Base-by-base conservation (phyloP, 2,329 filamentous ascomycete species). In the Chaetoscypha palmicola region DNA sequence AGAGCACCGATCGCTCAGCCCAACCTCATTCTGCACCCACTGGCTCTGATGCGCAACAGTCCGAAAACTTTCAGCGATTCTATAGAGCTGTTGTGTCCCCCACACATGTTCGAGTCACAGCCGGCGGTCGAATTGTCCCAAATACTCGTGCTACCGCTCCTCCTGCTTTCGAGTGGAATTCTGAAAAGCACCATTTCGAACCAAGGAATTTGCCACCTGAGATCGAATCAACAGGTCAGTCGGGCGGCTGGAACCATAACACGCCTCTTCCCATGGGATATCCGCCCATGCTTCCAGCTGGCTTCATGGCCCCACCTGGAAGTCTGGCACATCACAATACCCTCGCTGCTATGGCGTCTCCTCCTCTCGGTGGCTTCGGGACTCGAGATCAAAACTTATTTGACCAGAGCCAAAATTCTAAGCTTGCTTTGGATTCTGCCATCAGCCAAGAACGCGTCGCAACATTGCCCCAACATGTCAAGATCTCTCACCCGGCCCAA, bases 21-120 rank as follows among this genome's bases (percentile, higher is more conserved):
- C 33, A 63, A 58, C 32, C 72, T 72, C 64, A 77, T 26, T 64
- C 72, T 39, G 76, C 76, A 17, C 77, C 77, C 9, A 61, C 68
- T 16, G 74, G 69, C 7, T 60, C 74, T 24, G 63, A 61, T 28
- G 72, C 74, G 20, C 78, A 82, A 58, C 72, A 74, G 52, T 72
- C 71, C 24, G 77, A 82, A 58, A 79, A 79, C n/a, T 83, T 83
- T 53, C 74, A 80, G 59, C 70, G 73, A 41, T 83, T 83, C 58
- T 82, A 79, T 64, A 78, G 79, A 58, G 77, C 79, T 9, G 79
- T 83, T n/a, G 71, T 77, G 3, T 83, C 79, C 24, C 79, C 79
- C 5, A 79, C 77, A 11, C 77, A 83, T 59, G 73, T 83, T 49
- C 74, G 79, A 12, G 79, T 83, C 38, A 83, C 79, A 16, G 79